phyloP scores from a whole-genome alignment of 345 rosid species.

The Salix dunnii region DNA sequence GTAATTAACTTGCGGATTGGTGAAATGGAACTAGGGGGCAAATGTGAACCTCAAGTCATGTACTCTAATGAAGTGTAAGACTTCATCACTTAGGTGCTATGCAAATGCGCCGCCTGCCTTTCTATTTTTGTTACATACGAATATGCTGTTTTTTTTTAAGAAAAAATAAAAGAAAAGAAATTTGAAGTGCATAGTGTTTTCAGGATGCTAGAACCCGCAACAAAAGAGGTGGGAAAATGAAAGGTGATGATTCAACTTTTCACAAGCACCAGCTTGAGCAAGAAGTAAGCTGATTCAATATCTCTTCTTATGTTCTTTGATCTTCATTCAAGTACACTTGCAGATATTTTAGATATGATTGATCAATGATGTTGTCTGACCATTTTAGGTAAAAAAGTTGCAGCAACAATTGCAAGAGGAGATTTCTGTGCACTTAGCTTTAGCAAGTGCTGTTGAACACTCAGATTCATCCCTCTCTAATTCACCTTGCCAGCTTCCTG shows the following conservation, averaged over 20 bases:
- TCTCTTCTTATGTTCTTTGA: neutral
- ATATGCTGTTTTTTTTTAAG: neutral
- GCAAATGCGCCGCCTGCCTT: neutral
- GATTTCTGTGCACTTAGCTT: conserved; percentile 58
- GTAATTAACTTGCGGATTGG: neutral
- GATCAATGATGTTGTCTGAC: neutral
- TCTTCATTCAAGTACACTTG: neutral
- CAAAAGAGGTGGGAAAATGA: conserved; percentile 39
- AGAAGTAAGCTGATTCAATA: conserved; percentile 56
- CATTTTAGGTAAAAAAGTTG: conserved; percentile 61
- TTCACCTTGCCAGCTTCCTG: conserved; percentile 63
- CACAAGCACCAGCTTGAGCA: conserved; percentile 74
- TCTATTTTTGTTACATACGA: neutral
- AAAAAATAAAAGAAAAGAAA: neutral
- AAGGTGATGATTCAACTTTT: conserved; percentile 37
- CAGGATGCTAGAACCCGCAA: conserved; percentile 38
- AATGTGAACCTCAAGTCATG: neutral
- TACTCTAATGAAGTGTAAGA: neutral
- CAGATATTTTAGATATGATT: neutral
- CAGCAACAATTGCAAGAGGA: conserved; percentile 73
- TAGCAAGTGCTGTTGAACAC: conserved; percentile 64
- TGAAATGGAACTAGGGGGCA: neutral
- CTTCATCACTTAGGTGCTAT: neutral
- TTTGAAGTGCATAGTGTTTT: conserved; percentile 6
- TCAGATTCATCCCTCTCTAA: conserved; percentile 42